Base-by-base conservation (phyloP, 148 eudicot species). In the Silene conica region DNA sequence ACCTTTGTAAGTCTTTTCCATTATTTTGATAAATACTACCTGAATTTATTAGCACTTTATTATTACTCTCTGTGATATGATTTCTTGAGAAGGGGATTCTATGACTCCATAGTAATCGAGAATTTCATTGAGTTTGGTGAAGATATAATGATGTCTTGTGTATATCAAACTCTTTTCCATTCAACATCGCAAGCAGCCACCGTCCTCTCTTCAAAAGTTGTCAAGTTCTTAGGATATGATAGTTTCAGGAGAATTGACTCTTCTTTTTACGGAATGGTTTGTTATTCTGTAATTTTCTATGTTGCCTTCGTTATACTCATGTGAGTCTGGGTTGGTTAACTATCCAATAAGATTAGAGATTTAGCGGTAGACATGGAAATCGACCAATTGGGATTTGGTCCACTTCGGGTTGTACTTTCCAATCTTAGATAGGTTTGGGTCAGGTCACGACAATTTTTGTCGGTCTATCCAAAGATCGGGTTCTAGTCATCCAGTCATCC, bases 1-100 rank as follows among this genome's bases (percentile, higher is more conserved):
- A 92, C 96, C 69, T 90, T 87, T 79, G 98, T 95, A 87, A 95
- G 97, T 83, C 54, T 81, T 38, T 76, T 66, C 31, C 41, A 1
- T 45, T 19, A 13, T 73, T 22, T 73, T 31, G 8, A 26, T 66
- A 38, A 6, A 38, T 38, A 38, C 43, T 38, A 38, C 43, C 43
- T 38, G 43, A 38, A 38, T 38, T 6, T 38, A 34, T 6, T 38
- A 38, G 8, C 43, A 38, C 43, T 38, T 38, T 6, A 0, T 38
- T 57, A 34, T n/a, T n/a, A n/a, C n/a, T n/a, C 63, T 56, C 20
- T 3, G 12, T 34, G 38, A 8, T 23, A n/a, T 60, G 34, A 61
- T 61, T 61, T 9, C 23, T 61, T 11, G 64, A 5, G 43, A 31
- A 64, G 46, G 34, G 43, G 7, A 38, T 38, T 38, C 8, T 38